A percentile compares a stretch with the other conserved stretches of the same genome.
These are phyloP conservation scores for Cerioporus squamosus DNA, from an alignment of 1,284 basidiomycete genomes.

Conservation along the genomic window DNA sequence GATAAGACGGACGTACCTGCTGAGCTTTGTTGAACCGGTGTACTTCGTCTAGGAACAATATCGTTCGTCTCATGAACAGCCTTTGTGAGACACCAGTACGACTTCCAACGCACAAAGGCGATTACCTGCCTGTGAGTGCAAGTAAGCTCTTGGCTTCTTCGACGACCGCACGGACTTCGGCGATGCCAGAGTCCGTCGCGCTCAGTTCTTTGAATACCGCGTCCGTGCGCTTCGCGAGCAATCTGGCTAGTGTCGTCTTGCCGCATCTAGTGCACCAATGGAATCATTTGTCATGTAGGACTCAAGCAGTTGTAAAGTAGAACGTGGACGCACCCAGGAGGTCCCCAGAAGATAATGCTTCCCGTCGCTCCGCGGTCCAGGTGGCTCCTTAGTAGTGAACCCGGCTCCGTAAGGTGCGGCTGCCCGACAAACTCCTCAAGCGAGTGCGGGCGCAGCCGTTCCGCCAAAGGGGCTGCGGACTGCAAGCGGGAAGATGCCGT, in stretches of 20 bases:
- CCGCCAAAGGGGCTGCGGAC: conserved; percentile 60
- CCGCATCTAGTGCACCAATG: conserved; percentile 68
- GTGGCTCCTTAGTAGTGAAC: conserved; percentile 56
- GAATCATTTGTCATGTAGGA: neutral
- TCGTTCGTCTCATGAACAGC: conserved; percentile 53
- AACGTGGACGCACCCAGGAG: conserved; percentile 58
- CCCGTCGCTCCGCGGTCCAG: conserved; percentile 53
- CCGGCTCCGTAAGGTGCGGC: conserved; percentile 56
- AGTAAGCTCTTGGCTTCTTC: conserved; percentile 81
- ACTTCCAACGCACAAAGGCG: neutral
- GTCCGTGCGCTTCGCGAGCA: conserved; percentile 65
- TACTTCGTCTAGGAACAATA: conserved; percentile 87
- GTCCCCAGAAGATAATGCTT: conserved; percentile 78
- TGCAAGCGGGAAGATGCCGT: conserved; percentile 35
- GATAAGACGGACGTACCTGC: conserved; percentile 54
- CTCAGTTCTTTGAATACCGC: conserved; percentile 78
- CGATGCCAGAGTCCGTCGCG: conserved; percentile 75
- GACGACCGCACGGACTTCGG: conserved; percentile 80
- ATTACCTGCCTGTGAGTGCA: conserved; percentile 68
- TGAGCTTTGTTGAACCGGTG: conserved; percentile 88
- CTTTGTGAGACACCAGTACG: neutral
- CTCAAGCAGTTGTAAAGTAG: neutral
- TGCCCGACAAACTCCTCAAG: conserved; percentile 76
- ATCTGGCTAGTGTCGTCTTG: conserved; percentile 81
- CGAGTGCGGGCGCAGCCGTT: conserved; percentile 61